Evolutionary conservation across 1,139 yeast genomes (phyloP).

Genomic region (Kodamaea anthophila): DNA sequence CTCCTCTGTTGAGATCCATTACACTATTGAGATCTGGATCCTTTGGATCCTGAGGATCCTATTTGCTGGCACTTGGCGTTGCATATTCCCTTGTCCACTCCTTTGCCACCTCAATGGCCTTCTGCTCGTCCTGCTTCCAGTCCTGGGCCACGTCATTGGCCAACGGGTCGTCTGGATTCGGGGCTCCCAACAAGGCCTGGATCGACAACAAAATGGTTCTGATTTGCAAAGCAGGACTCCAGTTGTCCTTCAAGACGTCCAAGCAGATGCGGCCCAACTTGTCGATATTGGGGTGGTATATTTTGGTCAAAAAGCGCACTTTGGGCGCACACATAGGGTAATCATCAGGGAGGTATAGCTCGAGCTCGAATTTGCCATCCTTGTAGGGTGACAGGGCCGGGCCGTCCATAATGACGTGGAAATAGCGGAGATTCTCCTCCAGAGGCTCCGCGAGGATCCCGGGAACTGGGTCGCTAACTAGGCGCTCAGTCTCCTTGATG

Average conservation of each 20-base stretch:
- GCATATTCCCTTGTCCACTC: constrained; percentile 82
- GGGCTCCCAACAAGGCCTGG: constrained; percentile 91
- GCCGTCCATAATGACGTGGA: constrained; percentile 80
- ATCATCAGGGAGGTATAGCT: constrained; percentile 79
- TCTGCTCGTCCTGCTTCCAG: constrained; percentile 82
- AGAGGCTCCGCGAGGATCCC: constrained; percentile 92
- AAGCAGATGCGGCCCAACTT: constrained; percentile 91
- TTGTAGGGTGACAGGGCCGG: constrained; percentile 85
- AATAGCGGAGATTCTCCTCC: constrained; percentile 88
- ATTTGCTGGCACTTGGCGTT: no score
- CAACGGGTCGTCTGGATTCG: constrained; percentile 97
- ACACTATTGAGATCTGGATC: no score
- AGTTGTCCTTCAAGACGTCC: constrained; percentile 82
- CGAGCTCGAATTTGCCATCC: constrained; percentile 67
- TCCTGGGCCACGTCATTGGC: constrained; percentile 97
- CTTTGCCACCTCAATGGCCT: constrained; percentile 78
- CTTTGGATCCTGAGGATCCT: no score
- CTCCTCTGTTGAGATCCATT: no score
- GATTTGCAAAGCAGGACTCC: constrained; percentile 98
- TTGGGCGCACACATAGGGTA: constrained; percentile 94
- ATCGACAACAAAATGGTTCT: constrained; percentile 88
- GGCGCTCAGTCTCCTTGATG: constrained; percentile 88
- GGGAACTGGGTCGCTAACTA: constrained; percentile 92
- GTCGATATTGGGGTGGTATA: constrained; percentile 95
- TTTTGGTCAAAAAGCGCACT: constrained; percentile 84